Base-by-base conservation (phyloP, 2,329 filamentous ascomycete species). In the Dactylellina sp. region DNA sequence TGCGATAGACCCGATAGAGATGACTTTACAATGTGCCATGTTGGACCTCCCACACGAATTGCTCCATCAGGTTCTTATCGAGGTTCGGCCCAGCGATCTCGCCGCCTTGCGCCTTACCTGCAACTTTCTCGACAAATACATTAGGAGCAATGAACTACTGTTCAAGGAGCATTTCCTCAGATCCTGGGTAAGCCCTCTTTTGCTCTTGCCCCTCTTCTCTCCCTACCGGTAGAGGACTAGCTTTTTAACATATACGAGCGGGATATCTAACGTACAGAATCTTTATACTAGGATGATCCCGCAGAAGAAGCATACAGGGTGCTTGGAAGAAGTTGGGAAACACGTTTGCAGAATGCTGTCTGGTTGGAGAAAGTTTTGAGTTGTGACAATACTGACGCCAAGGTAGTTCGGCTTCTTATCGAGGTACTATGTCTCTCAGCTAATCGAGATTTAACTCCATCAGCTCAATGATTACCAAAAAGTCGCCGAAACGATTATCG, bases 121-220 rank as follows among this genome's bases (percentile, higher is more conserved):
- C 79, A 83, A 81, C 16, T 79, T 78, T 9, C 81, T 93, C 50
- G 81, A 86, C 70, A 80, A 81, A 35, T 86, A 87, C 75, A 83
- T 90, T 59, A 83, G 81, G 53, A 83, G 82, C 46, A 91, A 92
- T 79, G 79, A 80, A 14, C 81, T 86, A 7, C 81, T 93, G 11
- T 89, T 84, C 80, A 88, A 86, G 71, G 84, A 85, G 20, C 81
- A 91, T 5, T 93, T 91, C 79, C 80, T 89, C 2, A 82, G 82
- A 14, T 80, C 81, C 46, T 83, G 88, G 62, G 88, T 90, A 80
- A 77, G 82, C 68, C 71, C 49, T 22, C 71, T 59, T 80, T 81
- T 22, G 81, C 83, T 1, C 80, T 79, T 2, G 75, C 72, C 28
- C 5, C 46, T 32, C 7, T 37, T 14, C 32, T 18, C 28, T 7